Conservation (phyloP, 495 filamentous ascomycete genomes). For the Aspergillus cristatus region DNA sequence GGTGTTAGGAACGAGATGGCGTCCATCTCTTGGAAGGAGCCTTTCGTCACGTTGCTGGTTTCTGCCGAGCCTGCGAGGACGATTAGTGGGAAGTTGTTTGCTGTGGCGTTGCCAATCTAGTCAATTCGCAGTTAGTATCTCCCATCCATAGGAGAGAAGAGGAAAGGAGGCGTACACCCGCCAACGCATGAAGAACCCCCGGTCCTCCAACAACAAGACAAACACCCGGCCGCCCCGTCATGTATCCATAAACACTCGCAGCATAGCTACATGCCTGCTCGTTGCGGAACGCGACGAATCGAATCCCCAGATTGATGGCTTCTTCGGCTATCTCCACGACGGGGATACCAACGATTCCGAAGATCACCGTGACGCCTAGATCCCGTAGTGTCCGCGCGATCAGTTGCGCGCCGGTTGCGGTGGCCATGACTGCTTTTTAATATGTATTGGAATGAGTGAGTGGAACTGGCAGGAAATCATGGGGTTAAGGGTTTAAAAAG, state of each 20-base stretch:
- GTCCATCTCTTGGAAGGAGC: constrained; percentile 56
- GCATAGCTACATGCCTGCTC: constrained; percentile 59
- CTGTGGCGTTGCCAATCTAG: constrained; percentile 47
- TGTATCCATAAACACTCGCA: constrained; percentile 54
- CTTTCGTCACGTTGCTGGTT: constrained; percentile 43
- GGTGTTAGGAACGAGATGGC: constrained; percentile 48
- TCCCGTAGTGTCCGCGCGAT: constrained; percentile 49
- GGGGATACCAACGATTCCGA: constrained; percentile 58
- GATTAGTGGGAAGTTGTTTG: constrained; percentile 51
- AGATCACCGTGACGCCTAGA: constrained; percentile 49
- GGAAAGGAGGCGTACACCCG: constrained; percentile 44
- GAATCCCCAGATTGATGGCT: constrained; percentile 51
- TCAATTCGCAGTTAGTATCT: constrained; percentile 4
- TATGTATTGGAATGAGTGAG: not conserved
- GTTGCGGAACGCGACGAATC: constrained; percentile 58
- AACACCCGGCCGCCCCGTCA: constrained; percentile 53
- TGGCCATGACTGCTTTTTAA: constrained; percentile 24
- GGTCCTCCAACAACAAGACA: constrained; percentile 59
- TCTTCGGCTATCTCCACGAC: constrained; percentile 58
- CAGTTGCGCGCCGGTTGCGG: constrained; percentile 44
- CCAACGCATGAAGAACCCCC: constrained; percentile 53
- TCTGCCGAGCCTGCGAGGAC: constrained; percentile 51
- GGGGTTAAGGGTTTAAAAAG: not conserved
- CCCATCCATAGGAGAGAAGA: too few species aligned
- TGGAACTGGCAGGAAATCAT: not conserved